phyloP scores from a whole-genome alignment of 1,284 basidiomycete species.

The Vanrija sp. region DNA sequence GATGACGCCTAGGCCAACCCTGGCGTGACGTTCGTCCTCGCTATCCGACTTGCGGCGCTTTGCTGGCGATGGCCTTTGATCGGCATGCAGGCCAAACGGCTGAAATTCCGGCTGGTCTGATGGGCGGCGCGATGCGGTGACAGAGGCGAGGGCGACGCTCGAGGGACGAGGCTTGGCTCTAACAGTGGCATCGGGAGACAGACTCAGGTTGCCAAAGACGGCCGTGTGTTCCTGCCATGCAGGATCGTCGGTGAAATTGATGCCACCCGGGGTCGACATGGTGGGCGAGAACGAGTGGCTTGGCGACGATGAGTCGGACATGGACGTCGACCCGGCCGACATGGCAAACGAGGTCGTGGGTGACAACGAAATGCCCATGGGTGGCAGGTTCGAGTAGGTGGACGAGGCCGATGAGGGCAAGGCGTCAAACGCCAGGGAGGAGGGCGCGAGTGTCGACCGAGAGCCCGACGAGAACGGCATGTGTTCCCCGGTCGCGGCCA shows the following conservation, averaged over 20 bases:
- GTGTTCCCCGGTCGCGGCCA: background rate
- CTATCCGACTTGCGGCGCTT: slow-evolving; percentile 40
- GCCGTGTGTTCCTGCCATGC: slow-evolving; percentile 19
- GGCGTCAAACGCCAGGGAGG: slow-evolving; percentile 12
- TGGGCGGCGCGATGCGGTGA: slow-evolving; percentile 5
- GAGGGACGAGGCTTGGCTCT: slow-evolving; percentile 11
- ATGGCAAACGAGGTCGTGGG: slow-evolving; percentile 13
- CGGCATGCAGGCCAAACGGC: background rate
- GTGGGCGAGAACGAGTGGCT: slow-evolving; percentile 15
- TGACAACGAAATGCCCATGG: slow-evolving; percentile 12
- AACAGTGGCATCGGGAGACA: slow-evolving; percentile 9
- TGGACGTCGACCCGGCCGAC: slow-evolving; percentile 8
- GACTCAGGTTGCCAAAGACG: slow-evolving; percentile 14
- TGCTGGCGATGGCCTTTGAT: background rate
- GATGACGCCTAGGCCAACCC: slow-evolving; percentile 26
- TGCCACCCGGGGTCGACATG: slow-evolving; percentile 7
- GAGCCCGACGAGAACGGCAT: background rate
- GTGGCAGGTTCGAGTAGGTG: slow-evolving; percentile 12
- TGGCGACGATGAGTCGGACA: slow-evolving; percentile 16
- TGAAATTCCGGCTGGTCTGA: background rate
- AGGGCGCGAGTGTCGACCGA: background rate
- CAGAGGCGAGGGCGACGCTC: slow-evolving; percentile 1
- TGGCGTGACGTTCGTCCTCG: slow-evolving; percentile 18
- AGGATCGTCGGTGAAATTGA: slow-evolving; percentile 10
- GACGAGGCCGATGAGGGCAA: slow-evolving; percentile 13